Evolutionary conservation across 768 basidiomycete genomes (phyloP).

Genomic region (Russula sp.): DNA sequence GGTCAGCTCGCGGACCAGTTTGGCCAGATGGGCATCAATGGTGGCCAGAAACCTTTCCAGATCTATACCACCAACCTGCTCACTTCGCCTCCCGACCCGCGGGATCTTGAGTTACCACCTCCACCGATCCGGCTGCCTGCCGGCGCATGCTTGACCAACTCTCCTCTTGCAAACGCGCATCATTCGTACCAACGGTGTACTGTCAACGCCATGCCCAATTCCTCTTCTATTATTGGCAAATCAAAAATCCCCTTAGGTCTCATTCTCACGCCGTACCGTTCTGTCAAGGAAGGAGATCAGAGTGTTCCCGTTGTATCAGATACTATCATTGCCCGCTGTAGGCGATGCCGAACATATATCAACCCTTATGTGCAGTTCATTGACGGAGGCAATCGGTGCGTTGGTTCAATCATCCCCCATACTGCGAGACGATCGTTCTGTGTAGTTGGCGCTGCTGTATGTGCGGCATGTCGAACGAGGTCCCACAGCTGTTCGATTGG

Average conservation of each 20-base stretch:
- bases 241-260: constrained; percentile 46
- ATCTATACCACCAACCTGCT: constrained; percentile 88
- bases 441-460: constrained; percentile 95
- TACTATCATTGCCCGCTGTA: constrained; percentile 48
- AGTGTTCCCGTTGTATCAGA: constrained; percentile 47
- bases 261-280: constrained; percentile 47
- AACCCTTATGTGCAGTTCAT: constrained; percentile 60
- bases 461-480: constrained; percentile 98
- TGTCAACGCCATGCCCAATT: constrained; percentile 23
- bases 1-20: constrained; percentile 76
- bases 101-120: constrained; percentile 71
- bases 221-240: constrained; percentile 31
- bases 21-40: constrained; percentile 70
- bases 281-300: constrained; percentile 40
- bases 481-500: constrained; percentile 98
- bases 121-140: constrained; percentile 89
- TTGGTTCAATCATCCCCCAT: constrained; percentile 12
- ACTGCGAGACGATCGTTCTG: background rate
- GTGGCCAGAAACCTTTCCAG: constrained; percentile 66
- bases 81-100: constrained; percentile 87
- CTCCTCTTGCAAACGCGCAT: constrained; percentile 78
- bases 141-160: constrained; percentile 71
- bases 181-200: constrained; percentile 90
- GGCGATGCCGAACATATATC: constrained; percentile 51
- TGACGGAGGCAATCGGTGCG: constrained; percentile 88